These are phyloP conservation scores for Fusarium irregulare DNA, from an alignment of 2,329 filamentous ascomycete genomes.

Conservation along the genomic window DNA sequence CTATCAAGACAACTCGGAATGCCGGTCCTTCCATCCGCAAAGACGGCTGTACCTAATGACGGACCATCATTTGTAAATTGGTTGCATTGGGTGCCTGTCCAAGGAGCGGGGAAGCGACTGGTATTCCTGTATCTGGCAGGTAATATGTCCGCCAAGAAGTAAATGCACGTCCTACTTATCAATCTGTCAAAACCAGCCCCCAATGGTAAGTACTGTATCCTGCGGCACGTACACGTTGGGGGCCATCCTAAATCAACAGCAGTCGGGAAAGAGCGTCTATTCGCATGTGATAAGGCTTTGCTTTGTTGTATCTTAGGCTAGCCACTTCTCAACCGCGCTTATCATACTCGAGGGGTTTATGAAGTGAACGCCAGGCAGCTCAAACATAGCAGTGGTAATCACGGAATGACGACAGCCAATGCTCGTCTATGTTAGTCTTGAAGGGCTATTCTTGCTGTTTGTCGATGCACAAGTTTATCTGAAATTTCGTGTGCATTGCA, in stretches of 20 bases:
- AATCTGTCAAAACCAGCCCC: background rate
- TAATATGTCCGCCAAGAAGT: background rate
- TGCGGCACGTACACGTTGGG: background rate
- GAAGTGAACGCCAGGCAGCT: too few relatives aligned
- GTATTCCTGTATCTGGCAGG: background rate
- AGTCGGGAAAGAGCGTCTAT: background rate
- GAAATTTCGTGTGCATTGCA: too few relatives aligned
- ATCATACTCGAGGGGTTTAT: too few relatives aligned
- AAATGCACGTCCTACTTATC: background rate
- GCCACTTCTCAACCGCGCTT: too few relatives aligned
- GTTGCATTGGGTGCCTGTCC: background rate
- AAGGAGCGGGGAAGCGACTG: background rate
- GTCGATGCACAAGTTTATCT: too few relatives aligned
- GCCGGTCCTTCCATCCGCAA: background rate
- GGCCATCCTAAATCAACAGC: background rate
- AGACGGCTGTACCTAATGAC: background rate
- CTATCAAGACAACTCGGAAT: too few relatives aligned
- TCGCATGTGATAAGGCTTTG: background rate
- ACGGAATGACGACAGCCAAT: too few relatives aligned
- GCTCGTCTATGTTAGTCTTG: too few relatives aligned
- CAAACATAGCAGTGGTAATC: too few relatives aligned
- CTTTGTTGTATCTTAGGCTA: background rate
- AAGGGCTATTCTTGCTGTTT: too few relatives aligned
- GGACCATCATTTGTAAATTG: background rate
- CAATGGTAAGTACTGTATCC: background rate